These are phyloP conservation scores for Neurospora sp. DNA, from an alignment of 495 filamentous ascomycete species.

Conservation along the genomic window DNA sequence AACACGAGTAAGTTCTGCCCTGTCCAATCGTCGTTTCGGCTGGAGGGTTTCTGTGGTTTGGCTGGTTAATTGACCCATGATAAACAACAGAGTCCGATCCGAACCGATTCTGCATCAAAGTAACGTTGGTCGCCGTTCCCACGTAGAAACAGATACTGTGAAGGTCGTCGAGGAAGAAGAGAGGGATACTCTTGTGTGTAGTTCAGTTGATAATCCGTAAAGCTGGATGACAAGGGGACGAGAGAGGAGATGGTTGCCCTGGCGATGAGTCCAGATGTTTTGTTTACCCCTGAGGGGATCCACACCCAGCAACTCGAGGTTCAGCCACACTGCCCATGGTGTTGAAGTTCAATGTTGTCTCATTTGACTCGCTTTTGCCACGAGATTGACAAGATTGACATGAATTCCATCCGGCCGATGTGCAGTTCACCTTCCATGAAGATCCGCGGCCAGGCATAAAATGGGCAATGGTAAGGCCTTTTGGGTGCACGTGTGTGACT, in stretches of 20 bases:
- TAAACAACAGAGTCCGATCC: constrained; percentile 20
- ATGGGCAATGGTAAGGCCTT: background rate
- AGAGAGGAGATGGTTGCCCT: background rate
- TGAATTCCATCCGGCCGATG: background rate
- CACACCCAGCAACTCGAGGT: background rate
- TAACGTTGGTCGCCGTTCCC: constrained; percentile 21
- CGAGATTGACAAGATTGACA: background rate
- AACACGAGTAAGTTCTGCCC: constrained; percentile 27
- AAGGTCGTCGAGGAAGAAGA: background rate
- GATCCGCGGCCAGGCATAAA: background rate
- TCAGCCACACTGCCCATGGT: background rate
- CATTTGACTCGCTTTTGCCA: background rate
- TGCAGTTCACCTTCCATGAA: background rate
- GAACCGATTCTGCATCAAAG: constrained; percentile 26
- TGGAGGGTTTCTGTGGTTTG: background rate
- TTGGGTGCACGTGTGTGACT: background rate
- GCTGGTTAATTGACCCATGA: background rate
- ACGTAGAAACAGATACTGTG: background rate
- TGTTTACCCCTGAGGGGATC: background rate
- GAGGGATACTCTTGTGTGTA: no score
- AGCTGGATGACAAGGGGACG: background rate
- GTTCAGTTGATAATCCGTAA: background rate
- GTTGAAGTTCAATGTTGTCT: background rate
- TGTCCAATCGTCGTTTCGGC: background rate
- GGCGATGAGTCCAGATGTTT: background rate